Evolutionary conservation across 306 rosid species (phyloP), one percentile per base, ranked within the genome.

Genomic region (Vachellia collinsii): DNA sequence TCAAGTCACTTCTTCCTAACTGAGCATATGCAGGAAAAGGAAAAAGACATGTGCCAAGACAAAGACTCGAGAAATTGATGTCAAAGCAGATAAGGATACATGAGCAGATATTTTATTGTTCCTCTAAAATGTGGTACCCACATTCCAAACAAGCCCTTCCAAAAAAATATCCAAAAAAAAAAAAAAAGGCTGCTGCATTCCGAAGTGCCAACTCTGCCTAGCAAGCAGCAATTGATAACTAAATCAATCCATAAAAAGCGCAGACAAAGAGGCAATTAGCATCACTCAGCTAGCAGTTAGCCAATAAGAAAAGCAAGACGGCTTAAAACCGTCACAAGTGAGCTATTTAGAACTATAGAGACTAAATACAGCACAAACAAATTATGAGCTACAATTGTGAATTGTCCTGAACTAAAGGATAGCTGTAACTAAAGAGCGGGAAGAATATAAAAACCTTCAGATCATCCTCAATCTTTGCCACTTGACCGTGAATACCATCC

Each of bases 401-500:
- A 70, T 75, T 14, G 44, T 70, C 71, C 48, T 43, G 58, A 46
- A 20, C 11, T 37, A 6, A 50, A 48, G n/a, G 39, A 29, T 9
- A 77, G 64, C 44, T 25, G 17, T 22, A 66, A 65, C 50, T 36
- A 66, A 54, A 63, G 63, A 63, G 37, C 39, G 37, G 13, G 3
- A 77, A 72, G 29, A 50, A 65, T n/a, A 56, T 66, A 19, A 12
- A 79, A 76, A 67, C 97, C 91, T 93, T 93, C 46, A 93, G 97
- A 84, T 93, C 96, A 81, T 93, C 97, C 86, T 93, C 97, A 74
- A 91, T 91, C 83, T 91, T 91, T 72, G 96, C 89, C 54, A 93
- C 94, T 79, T 89, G 95, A 69, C 86, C 78, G 62, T 91, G 97
- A 87, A 89, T 89, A 70, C 88, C 77, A 78, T 91, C 94, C 59